Conservation (phyloP, 768 basidiomycete genomes). For the Lactarius vividus region DNA sequence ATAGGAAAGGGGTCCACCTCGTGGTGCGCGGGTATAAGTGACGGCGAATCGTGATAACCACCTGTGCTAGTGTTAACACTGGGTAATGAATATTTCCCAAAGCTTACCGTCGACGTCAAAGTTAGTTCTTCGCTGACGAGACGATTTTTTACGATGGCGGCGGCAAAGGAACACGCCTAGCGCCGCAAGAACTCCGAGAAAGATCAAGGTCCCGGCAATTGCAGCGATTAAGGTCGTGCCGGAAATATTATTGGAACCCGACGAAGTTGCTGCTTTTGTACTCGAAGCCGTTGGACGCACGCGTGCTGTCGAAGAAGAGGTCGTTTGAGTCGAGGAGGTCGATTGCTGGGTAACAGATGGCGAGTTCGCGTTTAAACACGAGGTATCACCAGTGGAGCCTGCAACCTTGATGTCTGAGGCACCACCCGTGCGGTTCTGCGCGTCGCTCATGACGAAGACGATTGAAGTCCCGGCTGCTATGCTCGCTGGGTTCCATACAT, state of each 20-base stretch:
- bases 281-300: not conserved
- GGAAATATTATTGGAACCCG: not conserved
- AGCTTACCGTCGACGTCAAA: conserved; percentile 4
- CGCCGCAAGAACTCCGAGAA: not conserved
- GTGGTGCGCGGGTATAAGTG: not conserved
- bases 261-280: not conserved
- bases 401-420: conserved; percentile 53
- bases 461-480: conserved; percentile 56
- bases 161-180: conserved; percentile 2
- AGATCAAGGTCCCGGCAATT: not conserved
- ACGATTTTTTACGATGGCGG: not conserved
- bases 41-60: conserved; percentile 1
- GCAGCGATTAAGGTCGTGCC: not conserved
- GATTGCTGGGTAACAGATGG: conserved; percentile 47
- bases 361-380: conserved; percentile 52
- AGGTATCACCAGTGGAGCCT: conserved; percentile 43
- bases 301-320: not conserved
- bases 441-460: conserved; percentile 55
- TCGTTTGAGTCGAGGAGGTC: conserved; percentile 28
- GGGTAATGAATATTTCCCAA: not conserved
- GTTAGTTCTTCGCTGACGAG: not conserved
- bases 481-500: conserved; percentile 52
- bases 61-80: conserved; percentile 2
- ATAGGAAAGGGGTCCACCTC: conserved; percentile 1
- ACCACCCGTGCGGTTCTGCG: conserved; percentile 53